Percentiles rank a stretch among this genome's conserved stretches.
These are phyloP conservation scores for Neonectria hederae DNA, from an alignment of 2,329 filamentous ascomycete genomes.

Conservation along the genomic window DNA sequence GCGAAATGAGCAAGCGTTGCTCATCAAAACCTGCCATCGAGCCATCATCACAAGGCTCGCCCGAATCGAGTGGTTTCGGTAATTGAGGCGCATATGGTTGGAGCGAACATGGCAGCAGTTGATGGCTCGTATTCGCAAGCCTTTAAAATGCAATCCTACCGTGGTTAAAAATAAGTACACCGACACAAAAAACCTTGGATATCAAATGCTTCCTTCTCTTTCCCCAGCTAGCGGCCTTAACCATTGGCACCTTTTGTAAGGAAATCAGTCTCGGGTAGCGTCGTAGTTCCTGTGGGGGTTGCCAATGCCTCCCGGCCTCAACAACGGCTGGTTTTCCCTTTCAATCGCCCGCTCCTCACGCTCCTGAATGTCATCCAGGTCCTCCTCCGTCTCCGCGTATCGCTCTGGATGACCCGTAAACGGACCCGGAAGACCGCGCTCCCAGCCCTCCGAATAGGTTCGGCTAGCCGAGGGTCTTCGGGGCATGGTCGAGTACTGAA, in stretches of 20 bases:
- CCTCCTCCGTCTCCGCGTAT: slow-evolving; percentile 62
- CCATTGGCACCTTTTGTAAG: slow-evolving; percentile 10
- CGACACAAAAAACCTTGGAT: slow-evolving; percentile 21
- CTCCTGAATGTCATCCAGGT: slow-evolving; percentile 60
- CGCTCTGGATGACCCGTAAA: slow-evolving; percentile 63
- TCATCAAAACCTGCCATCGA: neutral
- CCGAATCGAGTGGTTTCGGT: neutral
- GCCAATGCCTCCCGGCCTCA: slow-evolving; percentile 61
- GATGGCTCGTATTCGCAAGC: neutral
- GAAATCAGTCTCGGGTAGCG: slow-evolving; percentile 39
- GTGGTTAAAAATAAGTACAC: slow-evolving; percentile 6
- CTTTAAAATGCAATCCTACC: slow-evolving; percentile 9
- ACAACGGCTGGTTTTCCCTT: slow-evolving; percentile 60
- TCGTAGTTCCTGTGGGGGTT: slow-evolving; percentile 55
- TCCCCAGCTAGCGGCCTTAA: neutral
- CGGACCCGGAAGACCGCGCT: slow-evolving; percentile 60
- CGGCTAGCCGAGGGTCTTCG: slow-evolving; percentile 52
- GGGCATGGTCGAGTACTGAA: slow-evolving; percentile 40
- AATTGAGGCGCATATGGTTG: neutral
- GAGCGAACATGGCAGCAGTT: neutral
- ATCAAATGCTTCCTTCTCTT: slow-evolving; percentile 25
- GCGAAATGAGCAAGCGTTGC: neutral
- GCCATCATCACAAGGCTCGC: neutral
- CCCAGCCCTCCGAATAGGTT: slow-evolving; percentile 61
- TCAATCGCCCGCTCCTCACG: slow-evolving; percentile 62